Evolutionary conservation across 2,329 filamentous ascomycete species (phyloP).

Genomic region (Parastagonospora avenae): DNA sequence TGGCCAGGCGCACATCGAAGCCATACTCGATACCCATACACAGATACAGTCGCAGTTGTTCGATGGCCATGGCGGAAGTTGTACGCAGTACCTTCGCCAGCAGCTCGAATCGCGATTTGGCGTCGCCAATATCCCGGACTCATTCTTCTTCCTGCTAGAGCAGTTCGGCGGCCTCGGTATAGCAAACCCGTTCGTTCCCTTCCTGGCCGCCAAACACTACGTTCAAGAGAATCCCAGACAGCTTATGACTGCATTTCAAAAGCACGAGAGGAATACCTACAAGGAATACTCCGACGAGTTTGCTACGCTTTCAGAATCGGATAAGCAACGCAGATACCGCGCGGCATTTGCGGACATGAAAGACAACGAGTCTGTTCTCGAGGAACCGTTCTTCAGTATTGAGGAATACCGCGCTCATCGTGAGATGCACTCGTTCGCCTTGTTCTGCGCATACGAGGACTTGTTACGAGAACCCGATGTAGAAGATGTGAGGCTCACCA

Average conservation of each 20-base stretch:
- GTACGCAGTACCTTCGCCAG: conserved; percentile 58
- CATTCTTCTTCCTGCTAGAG: conserved; percentile 55
- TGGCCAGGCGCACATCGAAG: conserved; percentile 60
- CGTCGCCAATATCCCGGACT: conserved; percentile 50
- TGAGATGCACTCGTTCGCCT: conserved; percentile 46
- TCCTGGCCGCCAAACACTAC: conserved; percentile 43
- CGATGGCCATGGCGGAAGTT: conserved; percentile 45
- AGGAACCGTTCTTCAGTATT: conserved; percentile 51
- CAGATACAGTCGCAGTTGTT: conserved; percentile 61
- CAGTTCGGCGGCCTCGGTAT: conserved; percentile 55
- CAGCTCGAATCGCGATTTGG: conserved; percentile 49
- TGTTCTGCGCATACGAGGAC: conserved; percentile 44
- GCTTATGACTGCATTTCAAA: conserved; percentile 10
- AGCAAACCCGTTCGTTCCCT: conserved; percentile 54
- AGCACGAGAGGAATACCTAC: conserved; percentile 14
- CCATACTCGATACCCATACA: conserved; percentile 58
- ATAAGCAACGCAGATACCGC: not conserved
- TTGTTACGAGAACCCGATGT: conserved; percentile 46
- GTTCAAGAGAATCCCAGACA: conserved; percentile 14
- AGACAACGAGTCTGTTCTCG: conserved; percentile 9
- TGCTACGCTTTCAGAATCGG: conserved; percentile 12
- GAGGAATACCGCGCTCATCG: conserved; percentile 53
- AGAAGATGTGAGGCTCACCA: conserved; percentile 26
- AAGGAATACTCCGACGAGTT: conserved; percentile 44
- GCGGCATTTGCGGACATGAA: not conserved